These are phyloP conservation scores for Camellia lanceoleosa DNA, from an alignment of 148 eudicot species.

Conservation along the genomic window DNA sequence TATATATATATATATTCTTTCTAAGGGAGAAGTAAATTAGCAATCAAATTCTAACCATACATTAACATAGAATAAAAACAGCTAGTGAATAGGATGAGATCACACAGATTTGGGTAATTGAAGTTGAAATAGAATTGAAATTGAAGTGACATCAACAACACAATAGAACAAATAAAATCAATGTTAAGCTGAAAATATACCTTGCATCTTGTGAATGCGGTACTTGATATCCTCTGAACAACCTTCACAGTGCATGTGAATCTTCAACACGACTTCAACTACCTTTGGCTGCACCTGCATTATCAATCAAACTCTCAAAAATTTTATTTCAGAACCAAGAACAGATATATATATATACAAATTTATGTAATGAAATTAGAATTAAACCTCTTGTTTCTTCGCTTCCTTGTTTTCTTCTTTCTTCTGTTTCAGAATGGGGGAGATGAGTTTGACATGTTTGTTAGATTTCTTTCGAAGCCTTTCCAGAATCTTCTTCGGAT, in stretches of 20 bases:
- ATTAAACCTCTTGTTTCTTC: constrained; percentile 36
- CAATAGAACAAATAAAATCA: background rate
- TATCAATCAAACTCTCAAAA: background rate
- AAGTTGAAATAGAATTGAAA: background rate
- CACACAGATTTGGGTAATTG: background rate
- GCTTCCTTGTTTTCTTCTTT: constrained; percentile 24
- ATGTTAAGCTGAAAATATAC: constrained; percentile 23
- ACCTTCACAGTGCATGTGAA: constrained; percentile 60
- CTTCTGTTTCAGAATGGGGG: constrained; percentile 31
- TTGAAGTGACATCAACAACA: background rate
- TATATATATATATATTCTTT: no score
- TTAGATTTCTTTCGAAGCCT: constrained; percentile 45
- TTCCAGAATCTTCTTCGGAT: constrained; percentile 46
- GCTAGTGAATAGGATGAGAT: no score
- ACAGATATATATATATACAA: background rate
- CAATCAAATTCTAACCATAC: no score
- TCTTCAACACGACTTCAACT: constrained; percentile 39
- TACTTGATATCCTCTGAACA: constrained; percentile 46
- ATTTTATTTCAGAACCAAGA: no score
- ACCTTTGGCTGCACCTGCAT: constrained; percentile 39
- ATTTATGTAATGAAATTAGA: background rate
- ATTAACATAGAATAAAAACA: no score
- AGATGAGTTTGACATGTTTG: constrained; percentile 44
- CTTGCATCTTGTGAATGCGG: constrained; percentile 49
- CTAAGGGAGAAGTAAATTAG: no score